Evolutionary conservation across 1,284 basidiomycete genomes (phyloP).

Genomic region (Inonotus obliquus): DNA sequence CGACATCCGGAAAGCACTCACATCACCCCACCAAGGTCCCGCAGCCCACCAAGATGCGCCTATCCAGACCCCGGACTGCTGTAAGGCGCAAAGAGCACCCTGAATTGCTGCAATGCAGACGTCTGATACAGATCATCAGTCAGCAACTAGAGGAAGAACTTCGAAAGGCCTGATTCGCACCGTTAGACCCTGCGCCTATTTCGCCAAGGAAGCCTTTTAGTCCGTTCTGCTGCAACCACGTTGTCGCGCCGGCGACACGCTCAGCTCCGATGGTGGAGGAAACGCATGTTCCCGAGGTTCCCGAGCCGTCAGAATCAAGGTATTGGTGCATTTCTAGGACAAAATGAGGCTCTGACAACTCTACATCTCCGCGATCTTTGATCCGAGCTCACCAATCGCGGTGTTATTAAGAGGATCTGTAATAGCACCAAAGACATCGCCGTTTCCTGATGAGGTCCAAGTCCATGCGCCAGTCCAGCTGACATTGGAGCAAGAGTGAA

Average conservation of each 20-base stretch:
- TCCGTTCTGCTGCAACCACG: slow-evolving; percentile 54
- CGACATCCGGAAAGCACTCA: slow-evolving; percentile 31
- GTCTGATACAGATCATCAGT: slow-evolving; percentile 17
- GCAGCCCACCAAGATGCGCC: slow-evolving; percentile 57
- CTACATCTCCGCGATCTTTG: background rate
- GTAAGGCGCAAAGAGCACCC: slow-evolving; percentile 54
- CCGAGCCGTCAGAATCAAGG: slow-evolving; percentile 61
- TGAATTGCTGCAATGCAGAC: slow-evolving; percentile 49
- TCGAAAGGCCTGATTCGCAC: slow-evolving; percentile 20
- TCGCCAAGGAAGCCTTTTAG: slow-evolving; percentile 64
- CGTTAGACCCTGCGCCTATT: slow-evolving; percentile 55
- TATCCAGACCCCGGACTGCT: slow-evolving; percentile 55
- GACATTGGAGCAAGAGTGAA: background rate
- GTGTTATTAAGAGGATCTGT: slow-evolving; percentile 58
- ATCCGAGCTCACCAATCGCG: slow-evolving; percentile 41
- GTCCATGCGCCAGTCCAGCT: slow-evolving; percentile 34
- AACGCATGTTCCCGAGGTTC: slow-evolving; percentile 51
- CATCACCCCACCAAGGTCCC: slow-evolving; percentile 57
- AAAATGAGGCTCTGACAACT: slow-evolving; percentile 5
- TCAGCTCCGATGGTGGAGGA: slow-evolving; percentile 55
- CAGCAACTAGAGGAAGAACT: background rate
- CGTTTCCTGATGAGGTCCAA: slow-evolving; percentile 54
- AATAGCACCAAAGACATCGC: slow-evolving; percentile 45
- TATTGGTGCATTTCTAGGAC: slow-evolving; percentile 62
- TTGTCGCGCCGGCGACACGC: slow-evolving; percentile 50